Base-by-base conservation (phyloP, 192 early-diverging fungal species). In the Coemansia sp. region DNA sequence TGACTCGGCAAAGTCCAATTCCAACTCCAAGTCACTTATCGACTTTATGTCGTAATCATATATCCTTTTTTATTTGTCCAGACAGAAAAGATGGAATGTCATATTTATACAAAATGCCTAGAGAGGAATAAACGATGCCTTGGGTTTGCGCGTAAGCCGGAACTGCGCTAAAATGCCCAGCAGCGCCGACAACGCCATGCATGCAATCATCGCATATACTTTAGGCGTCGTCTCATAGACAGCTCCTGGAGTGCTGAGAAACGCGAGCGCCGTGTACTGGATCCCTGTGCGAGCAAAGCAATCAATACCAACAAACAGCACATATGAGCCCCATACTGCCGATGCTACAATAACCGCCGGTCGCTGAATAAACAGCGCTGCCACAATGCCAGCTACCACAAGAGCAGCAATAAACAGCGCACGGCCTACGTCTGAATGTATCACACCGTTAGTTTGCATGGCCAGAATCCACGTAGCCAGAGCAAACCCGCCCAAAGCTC, bases 201-300 rank as follows among this genome's bases (percentile, higher is more conserved):
- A 87, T 7, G 74, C 91, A 47, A 94, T 72, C 88, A 92, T 90
- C 2, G 83, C 82, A 60, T 86, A 86, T 5, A 92, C 75, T 56
- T 86, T 85, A 4, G 73, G 63, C 31, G 73, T 75, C 5, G 85
- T 79, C n/a, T 74, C 50, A 54, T 85, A 87, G 2, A 51, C 63
- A 47, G 84, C 70, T 25, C 71, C 74, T 8, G 74, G 65, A 18
- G 81, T 74, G 58, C 78, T 74, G 59, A 89, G 61, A 62, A 92
- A 85, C 3, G 71, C 62, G 17, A 74, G 51, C 15, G 87, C 71
- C n/a, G 87, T 81, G 25, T 86, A 77, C 26, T 74, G 63, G 71
- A 92, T 88, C 5, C 93, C 93, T 11, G 90, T 88, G 12, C 85
- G 68, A n/a, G 83, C 82, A 78, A 91, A 95, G 61, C 88, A 83